A percentile compares a stretch with the other conserved stretches of the same genome.
phyloP scores from a whole-genome alignment of 192 early-diverging fungal genomes.

The Coemansia sp. region DNA sequence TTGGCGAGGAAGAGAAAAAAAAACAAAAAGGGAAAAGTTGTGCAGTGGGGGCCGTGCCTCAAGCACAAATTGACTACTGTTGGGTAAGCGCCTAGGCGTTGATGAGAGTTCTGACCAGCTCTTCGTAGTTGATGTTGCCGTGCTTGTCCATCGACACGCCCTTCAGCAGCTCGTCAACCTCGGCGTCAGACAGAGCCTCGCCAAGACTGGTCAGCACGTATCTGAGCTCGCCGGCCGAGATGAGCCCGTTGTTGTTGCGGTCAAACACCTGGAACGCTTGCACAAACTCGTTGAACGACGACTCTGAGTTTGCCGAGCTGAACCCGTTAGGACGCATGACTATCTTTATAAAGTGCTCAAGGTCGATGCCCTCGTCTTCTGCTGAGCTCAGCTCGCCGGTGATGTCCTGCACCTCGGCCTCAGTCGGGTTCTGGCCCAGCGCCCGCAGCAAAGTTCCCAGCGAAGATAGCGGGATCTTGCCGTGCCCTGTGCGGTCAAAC shows the following conservation, averaged over 20 bases:
- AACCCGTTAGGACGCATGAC: constrained; percentile 72
- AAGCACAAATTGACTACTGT: not conserved
- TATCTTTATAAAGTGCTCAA: constrained; percentile 72
- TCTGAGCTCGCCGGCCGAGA: constrained; percentile 73
- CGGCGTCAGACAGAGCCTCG: constrained; percentile 73
- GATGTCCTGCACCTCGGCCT: constrained; percentile 70
- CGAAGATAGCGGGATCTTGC: constrained; percentile 62
- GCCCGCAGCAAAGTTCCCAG: constrained; percentile 77
- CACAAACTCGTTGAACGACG: constrained; percentile 73
- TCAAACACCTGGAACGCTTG: constrained; percentile 89
- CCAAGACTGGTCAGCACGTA: constrained; percentile 83
- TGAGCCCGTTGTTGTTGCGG: constrained; percentile 75
- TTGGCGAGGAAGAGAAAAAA: not conserved
- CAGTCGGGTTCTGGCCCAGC: constrained; percentile 76
- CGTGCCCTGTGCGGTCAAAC: constrained; percentile 75
- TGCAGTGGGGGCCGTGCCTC: not conserved
- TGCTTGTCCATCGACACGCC: constrained; percentile 72
- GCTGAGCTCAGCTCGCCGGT: constrained; percentile 50
- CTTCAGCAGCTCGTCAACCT: constrained; percentile 80
- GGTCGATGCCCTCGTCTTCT: constrained; percentile 56
- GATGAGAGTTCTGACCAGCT: constrained; percentile 53
- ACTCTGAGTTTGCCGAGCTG: constrained; percentile 60
- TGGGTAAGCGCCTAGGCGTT: constrained; percentile 19
- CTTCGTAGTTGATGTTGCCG: constrained; percentile 81
- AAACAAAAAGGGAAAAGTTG: not conserved